Evolutionary conservation across 2,329 filamentous ascomycete genomes (phyloP), one percentile per base, ranked within the genome.

Genomic region (Penicillium frequentans): DNA sequence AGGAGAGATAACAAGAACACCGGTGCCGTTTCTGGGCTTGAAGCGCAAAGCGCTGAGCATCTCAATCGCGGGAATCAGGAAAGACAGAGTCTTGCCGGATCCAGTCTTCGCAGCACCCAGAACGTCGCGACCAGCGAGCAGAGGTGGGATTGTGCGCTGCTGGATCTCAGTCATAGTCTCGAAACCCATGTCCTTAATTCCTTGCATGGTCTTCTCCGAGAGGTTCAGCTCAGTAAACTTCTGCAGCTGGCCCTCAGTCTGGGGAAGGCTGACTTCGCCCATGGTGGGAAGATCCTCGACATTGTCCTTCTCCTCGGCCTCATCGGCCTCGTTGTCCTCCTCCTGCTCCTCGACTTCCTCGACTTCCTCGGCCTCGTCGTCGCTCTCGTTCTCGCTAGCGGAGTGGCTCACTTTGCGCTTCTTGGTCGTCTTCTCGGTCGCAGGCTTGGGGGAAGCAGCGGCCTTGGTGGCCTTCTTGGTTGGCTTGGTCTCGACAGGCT

Each of bases 91-190:
- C 81, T 99, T 99, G 72, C 95, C 95, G 23, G 91, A 96, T 44
- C 93, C 93, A 3, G 93, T 97, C 82, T 98, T 98, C 50, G 95
- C 95, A 31, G 93, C 93, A 68, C 95, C 95, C 45, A 99, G 84
- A 23, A 98, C 90, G 78, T 98, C 93, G 71, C 90, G 88, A 62
- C 95, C 95, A 43, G 93, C 91, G 58, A 98, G 81, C 47, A 96
- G 81, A 21, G 93, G 92, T 5, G 93, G 93, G 55, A 98, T 96
- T 13, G 89, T 89, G 71, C 90, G 84, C 67, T 86, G 85, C 76
- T 98, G 95, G 65, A 98, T 97, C 73, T 95, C 90, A 1, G 95
- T 98, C 93, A 99, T 97, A 48, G 84, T 93, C 70, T 90, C 88
- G 73, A 98, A 97, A 14, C 90, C 90, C 93, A 99, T 98, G 62